Evolutionary conservation across 2,329 filamentous ascomycete species (phyloP), one percentile per base, ranked within the genome.

Genomic region (Hypoxylon sp.): DNA sequence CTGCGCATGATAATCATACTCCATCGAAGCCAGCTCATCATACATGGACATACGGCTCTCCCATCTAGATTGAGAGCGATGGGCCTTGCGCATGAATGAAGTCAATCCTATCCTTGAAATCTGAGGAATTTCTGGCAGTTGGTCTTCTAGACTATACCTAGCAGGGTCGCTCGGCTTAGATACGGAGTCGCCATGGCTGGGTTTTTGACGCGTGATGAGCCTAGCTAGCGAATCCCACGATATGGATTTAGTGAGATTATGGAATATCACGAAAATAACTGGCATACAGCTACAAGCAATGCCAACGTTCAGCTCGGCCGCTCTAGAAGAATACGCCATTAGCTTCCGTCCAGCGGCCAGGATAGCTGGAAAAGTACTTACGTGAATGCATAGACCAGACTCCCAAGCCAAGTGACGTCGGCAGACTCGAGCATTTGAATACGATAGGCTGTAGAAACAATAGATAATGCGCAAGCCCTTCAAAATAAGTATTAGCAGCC

Each of bases 331-430:
- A 37, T 9, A 11, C 29, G 47, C 57, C 21, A 53, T 63, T n/a
- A 63, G 53, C 30, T 37, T 21, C 4, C 8, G 19, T 16, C 23
- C 5, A 7, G 5, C 29, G 29, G 5, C 37, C 25, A 32, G 14
- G 4, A 7, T 14, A 21, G 34, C 2, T 21, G 16, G 19, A 7
- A 16, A 14, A 43, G 27, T 34, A 47, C 61, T 58, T 54, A 63
- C 61, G 54, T 63, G 41, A 51, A 58, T 5, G 47, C 54, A 52
- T 58, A 63, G 4, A 48, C 52, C 27, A 53, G 23, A 37, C 53
- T 12, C 11, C 30, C 47, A n/a, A 53, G 41, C 71, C 71, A 72
- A 6, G 68, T 71, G 43, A 67, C 58, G 32, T 73, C 70, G 14
- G 51, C 52, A n/a, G 71, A 69, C 6, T 64, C 14, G 2, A 65